Evolutionary conservation across 306 rosid species (phyloP), one percentile per base, ranked within the genome.

Genomic region (Castanea crenata): DNA sequence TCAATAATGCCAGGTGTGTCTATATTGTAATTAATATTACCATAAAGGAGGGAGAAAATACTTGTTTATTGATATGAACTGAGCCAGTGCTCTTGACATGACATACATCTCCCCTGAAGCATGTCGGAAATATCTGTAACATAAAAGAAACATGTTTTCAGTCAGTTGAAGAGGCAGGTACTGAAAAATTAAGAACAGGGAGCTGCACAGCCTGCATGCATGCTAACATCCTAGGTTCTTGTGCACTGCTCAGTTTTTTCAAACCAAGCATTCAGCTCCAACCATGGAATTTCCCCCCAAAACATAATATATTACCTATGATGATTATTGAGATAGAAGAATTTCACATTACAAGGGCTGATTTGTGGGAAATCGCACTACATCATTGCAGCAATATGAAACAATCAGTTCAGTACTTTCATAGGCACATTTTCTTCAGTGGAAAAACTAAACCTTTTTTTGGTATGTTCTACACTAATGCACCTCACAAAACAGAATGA

Each of bases 21-120:
- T 71, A 54, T 71, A 58, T 76, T 20, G 44, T 55, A 82, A 76
- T 71, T 64, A 41, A 38, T 55, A 73, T 58, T 23, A 65, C 67
- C 57, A 54, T 58, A 83, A 79, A 10, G 57, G 55, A 27, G 25
- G 27, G 35, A 25, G 67, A 57, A 56, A 13, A 6, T 83, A 90
- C 97, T 91, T 90, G 86, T 89, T 89, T 72, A 87, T 82, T 69
- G 91, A 88, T 76, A 90, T 84, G 84, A 86, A 87, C 78, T 85
- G 93, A 74, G 92, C 96, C 84, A 91, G 69, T 69, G 93, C 85
- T 81, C 85, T 89, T 56, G 96, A 91, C 80, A 91, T 88, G 63
- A 41, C 92, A 78, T 75, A 89, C 70, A 86, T 69, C 63, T 89
- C 87, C 55, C 87, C 86, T 9, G 92, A 91, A 77, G 93, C 93